Base-by-base conservation (phyloP, 129 eudicot species). In the Chrysanthemum lavandulifolium region DNA sequence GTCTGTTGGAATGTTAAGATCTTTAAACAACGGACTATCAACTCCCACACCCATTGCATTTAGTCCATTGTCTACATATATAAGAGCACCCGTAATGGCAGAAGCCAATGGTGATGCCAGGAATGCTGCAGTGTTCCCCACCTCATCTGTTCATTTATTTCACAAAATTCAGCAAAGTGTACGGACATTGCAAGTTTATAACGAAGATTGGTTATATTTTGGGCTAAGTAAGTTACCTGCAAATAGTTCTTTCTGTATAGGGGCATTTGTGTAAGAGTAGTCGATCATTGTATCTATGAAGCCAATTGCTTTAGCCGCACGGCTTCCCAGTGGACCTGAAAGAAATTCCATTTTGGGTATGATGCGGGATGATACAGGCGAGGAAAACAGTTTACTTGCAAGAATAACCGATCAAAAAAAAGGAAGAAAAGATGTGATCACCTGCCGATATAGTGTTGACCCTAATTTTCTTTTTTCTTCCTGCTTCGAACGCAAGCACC, bases 371-470 rank as follows among this genome's bases (percentile, higher is more conserved):
- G 2, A 53, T 53, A 53, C 16, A 14, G n/a, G 19, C 8, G 19
- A 10, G 2, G 19, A 16, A 14, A 53, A 53, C n/a, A 53, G 58
- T 53, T 5, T 53, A 53, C 19, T 53, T 16, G 7, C 58, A 53
- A 14, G 58, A 3, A 13, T 53, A 40, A 40, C 2, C 18, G 19
- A 53, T 6, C 15, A 53, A 53, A 53, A 6, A 53, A 58, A 16
- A 29, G 18, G 5, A 56, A 75, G 48, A 13, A 62, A 49, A 4
- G 67, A 31, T 29, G 2, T 23, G 14, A 31, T 62, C 85, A 92
- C 98, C 98, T 31, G 98, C 98, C 58, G 98, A 93, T 82, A 93
- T 93, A 1, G 98, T 84, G 92, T 93, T 93, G 78, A 93, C 98
- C 79, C 98, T 85, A 53, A 93, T 77, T 84, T 85, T 87, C 63